These are phyloP conservation scores for Fraxinus platypoda DNA, from an alignment of 305 asterid species.

Conservation along the genomic window DNA sequence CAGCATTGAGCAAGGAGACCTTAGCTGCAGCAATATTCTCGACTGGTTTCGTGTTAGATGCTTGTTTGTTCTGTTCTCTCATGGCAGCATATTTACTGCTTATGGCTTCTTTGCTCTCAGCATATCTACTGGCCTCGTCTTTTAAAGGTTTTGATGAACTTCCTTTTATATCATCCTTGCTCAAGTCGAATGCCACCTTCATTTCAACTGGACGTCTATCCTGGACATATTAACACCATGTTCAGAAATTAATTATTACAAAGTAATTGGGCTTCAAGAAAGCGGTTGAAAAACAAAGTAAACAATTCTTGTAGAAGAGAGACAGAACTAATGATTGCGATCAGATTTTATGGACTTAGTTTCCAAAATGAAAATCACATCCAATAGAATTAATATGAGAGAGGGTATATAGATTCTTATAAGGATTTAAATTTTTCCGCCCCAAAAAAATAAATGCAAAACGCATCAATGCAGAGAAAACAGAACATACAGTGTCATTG, in stretches of 20 bases:
- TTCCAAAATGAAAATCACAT: background rate
- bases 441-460: background rate
- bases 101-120: slow-evolving; percentile 74
- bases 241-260: background rate
- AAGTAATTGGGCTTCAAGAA: background rate
- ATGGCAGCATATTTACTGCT: slow-evolving; percentile 73
- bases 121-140: slow-evolving; percentile 50
- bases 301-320: background rate
- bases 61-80: slow-evolving; percentile 63
- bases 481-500: slow-evolving; percentile 49
- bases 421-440: background rate
- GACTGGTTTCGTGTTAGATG: slow-evolving; percentile 38
- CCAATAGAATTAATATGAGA: background rate
- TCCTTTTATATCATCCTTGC: slow-evolving; percentile 52
- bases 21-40: slow-evolving; percentile 64
- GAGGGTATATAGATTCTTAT: background rate
- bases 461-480: slow-evolving; percentile 21
- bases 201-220: slow-evolving; percentile 48
- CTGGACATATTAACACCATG: slow-evolving; percentile 37
- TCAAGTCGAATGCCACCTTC: slow-evolving; percentile 41
- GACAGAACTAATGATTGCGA: background rate
- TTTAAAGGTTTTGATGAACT: slow-evolving; percentile 67
- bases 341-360: background rate
- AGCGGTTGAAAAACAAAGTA: background rate
- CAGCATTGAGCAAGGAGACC: slow-evolving; percentile 65